These are phyloP conservation scores for Naganishia cerealis DNA, from an alignment of 1,284 basidiomycete species.

Conservation along the genomic window DNA sequence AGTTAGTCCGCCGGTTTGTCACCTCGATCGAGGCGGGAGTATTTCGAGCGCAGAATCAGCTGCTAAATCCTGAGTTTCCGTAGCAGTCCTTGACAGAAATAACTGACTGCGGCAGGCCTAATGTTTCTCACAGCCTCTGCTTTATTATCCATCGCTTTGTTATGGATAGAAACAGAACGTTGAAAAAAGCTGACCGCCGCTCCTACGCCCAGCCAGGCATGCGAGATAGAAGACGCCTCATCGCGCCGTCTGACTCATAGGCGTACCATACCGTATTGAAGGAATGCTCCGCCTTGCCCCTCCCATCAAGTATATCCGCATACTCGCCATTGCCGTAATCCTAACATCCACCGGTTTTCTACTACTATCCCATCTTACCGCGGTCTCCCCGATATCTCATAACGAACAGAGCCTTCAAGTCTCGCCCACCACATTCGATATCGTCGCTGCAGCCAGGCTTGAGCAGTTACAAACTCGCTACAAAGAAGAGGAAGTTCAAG, in stretches of 20 bases:
- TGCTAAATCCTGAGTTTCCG: background rate
- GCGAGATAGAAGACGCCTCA: background rate
- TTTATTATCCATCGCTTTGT: too few relatives aligned
- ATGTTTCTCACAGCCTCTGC: background rate
- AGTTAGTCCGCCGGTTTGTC: background rate
- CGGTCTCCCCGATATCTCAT: background rate
- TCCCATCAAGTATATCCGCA: conserved; percentile 4
- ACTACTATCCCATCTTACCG: background rate
- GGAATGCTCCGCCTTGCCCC: conserved; percentile 1
- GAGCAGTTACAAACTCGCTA: conserved; percentile 9
- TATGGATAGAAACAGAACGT: background rate
- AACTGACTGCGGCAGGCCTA: background rate
- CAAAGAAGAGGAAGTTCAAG: background rate
- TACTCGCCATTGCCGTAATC: background rate
- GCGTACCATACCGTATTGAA: background rate
- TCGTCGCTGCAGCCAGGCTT: background rate
- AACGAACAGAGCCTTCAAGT: background rate
- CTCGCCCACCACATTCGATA: background rate
- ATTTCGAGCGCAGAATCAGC: background rate
- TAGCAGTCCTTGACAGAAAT: background rate
- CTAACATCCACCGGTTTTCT: background rate
- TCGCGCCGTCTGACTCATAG: background rate
- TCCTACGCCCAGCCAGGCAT: background rate
- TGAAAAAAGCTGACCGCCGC: background rate
- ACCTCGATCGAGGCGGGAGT: background rate